Conservation (phyloP, 2,329 filamentous ascomycete species). For the Rachicladosporium sp. region DNA sequence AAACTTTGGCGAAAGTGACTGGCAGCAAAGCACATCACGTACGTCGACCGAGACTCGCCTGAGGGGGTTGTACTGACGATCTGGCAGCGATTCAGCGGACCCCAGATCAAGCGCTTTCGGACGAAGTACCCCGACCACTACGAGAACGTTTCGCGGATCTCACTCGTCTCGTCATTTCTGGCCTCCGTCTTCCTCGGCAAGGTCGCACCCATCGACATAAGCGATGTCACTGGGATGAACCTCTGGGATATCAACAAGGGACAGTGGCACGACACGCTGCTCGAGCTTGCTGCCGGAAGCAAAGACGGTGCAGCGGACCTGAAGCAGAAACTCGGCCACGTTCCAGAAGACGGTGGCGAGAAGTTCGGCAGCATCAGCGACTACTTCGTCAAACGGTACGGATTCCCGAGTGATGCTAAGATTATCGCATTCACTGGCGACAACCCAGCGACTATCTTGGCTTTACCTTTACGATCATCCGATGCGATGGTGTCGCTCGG, state of each 20-base stretch:
- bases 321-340: constrained; percentile 65
- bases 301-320: constrained; percentile 50
- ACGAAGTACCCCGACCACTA: constrained; percentile 72
- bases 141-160: constrained; percentile 67
- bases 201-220: constrained; percentile 82
- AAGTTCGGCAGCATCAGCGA: constrained; percentile 61
- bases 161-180: constrained; percentile 88
- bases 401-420: constrained; percentile 62
- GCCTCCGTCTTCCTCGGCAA: constrained; percentile 78
- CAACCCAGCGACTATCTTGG: constrained; percentile 89
- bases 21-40: constrained; percentile 93
- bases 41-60: constrained; percentile 23
- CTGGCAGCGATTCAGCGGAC: constrained; percentile 79
- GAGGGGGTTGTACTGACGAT: constrained; percentile 2
- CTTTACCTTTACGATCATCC: constrained; percentile 70
- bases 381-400: constrained; percentile 71
- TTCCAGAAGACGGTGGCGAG: constrained; percentile 67
- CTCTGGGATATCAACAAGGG: constrained; percentile 77
- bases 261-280: constrained; percentile 60
- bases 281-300: constrained; percentile 55
- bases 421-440: constrained; percentile 87
- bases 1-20: constrained; percentile 63
- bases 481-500: constrained; percentile 93
- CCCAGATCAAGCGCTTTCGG: constrained; percentile 83
- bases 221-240: constrained; percentile 93